Conservation (phyloP, 176 grass and related monocot genomes). For the Oropetium thomaeum region DNA sequence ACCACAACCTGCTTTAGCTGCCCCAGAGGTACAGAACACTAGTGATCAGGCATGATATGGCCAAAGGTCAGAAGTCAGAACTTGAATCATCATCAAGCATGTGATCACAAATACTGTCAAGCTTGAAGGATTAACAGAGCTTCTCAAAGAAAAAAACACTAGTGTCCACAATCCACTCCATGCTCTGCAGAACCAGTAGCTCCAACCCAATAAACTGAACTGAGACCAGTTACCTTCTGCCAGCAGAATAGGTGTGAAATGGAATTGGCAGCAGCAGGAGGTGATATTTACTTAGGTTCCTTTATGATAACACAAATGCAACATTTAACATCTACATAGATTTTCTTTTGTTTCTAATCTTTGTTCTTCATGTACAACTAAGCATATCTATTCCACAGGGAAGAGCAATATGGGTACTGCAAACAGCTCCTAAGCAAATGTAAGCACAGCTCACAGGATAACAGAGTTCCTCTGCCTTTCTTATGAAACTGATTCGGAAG, state of each 20-base stretch:
- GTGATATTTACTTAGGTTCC: slow-evolving; percentile 17
- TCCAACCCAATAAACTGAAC: slow-evolving; percentile 35
- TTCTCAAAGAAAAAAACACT: slow-evolving; percentile 18
- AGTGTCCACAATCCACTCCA: slow-evolving; percentile 1
- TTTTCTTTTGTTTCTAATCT: slow-evolving; percentile 15
- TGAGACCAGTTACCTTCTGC: not conserved
- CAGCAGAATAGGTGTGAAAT: not conserved
- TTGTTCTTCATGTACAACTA: slow-evolving; percentile 14
- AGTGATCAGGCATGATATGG: slow-evolving; percentile 11
- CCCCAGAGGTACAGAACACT: not conserved
- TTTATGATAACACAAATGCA: slow-evolving; percentile 12
- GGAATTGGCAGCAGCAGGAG: slow-evolving; percentile 25
- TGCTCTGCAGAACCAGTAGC: slow-evolving; percentile 7
- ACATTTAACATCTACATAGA: slow-evolving; percentile 29
- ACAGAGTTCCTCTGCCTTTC: slow-evolving; percentile 23
- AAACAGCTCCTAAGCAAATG: slow-evolving; percentile 27
- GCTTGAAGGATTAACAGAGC: not conserved
- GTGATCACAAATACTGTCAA: not conserved
- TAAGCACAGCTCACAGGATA: slow-evolving; percentile 25
- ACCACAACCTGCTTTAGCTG: slow-evolving; percentile 35
- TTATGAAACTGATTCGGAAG: slow-evolving; percentile 27
- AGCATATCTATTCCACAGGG: slow-evolving; percentile 27
- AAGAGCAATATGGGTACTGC: not conserved
- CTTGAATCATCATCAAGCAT: slow-evolving; percentile 17
- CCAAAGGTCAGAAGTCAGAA: slow-evolving; percentile 37